phyloP scores from a whole-genome alignment of 1,284 basidiomycete species.

The Cutaneotrichosporon cutaneum region DNA sequence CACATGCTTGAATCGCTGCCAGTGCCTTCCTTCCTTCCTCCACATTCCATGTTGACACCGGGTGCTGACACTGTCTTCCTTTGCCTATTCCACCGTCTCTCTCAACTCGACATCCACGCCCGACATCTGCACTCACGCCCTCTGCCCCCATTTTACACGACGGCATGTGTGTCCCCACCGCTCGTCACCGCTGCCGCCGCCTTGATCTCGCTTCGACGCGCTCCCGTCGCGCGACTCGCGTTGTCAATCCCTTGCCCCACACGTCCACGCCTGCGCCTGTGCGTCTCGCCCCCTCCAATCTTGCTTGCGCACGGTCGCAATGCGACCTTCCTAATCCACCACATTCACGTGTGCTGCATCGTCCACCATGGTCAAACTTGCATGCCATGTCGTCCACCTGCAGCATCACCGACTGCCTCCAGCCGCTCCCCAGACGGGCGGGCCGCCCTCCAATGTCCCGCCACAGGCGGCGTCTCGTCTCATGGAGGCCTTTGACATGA shows the following conservation, averaged over 20 bases:
- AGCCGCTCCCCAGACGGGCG: slow-evolving; percentile 34
- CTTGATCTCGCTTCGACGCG: neutral
- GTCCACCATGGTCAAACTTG: neutral
- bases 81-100: neutral
- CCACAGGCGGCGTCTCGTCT: slow-evolving; percentile 55
- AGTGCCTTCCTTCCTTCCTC: neutral
- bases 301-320: slow-evolving; percentile 3
- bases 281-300: neutral
- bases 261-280: slow-evolving; percentile 5
- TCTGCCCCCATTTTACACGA: neutral
- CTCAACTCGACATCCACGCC: neutral
- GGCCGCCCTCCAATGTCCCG: slow-evolving; percentile 28
- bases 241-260: slow-evolving; percentile 1
- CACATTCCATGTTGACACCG: slow-evolving; percentile 1
- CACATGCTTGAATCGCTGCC: neutral
- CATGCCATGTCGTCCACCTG: neutral
- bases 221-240: neutral
- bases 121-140: neutral
- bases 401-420: slow-evolving; percentile 50
- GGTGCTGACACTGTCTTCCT: slow-evolving; percentile 5
- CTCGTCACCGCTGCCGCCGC: neutral
- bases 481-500: slow-evolving; percentile 75
- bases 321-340: neutral
- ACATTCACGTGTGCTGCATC: neutral
- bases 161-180: neutral